Evolutionary conservation across 495 filamentous ascomycete species (phyloP).

Genomic region (Aspergillus ellipticus): DNA sequence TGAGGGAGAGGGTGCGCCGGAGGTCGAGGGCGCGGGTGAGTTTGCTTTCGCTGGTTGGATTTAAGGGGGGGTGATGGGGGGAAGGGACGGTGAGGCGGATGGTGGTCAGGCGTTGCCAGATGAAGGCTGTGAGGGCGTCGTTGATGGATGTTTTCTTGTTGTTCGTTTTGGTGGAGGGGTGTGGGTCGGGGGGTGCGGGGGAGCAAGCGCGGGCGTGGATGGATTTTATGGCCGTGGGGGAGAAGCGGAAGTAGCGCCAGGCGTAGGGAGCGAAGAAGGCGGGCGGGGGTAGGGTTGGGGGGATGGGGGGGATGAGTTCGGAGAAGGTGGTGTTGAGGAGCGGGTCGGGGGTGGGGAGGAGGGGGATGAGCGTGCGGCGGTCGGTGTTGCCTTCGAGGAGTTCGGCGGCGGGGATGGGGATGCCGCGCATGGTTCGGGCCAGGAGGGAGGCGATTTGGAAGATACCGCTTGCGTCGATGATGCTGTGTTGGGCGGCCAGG

Average conservation of each 20-base stretch:
- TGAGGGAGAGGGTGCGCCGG: constrained; percentile 28
- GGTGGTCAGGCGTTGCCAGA: constrained; percentile 35
- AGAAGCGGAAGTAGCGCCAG: constrained; percentile 26
- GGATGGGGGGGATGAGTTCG: constrained; percentile 14
- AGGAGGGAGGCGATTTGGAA: constrained; percentile 33
- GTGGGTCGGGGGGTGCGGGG: constrained; percentile 2
- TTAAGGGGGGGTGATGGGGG: not conserved
- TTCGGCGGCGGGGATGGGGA: constrained; percentile 15
- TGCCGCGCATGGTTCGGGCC: constrained; percentile 22
- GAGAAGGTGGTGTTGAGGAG: constrained; percentile 31
- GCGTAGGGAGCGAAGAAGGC: constrained; percentile 7
- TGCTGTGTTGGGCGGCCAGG: constrained; percentile 39
- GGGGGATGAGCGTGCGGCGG: constrained; percentile 25
- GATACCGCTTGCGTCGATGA: constrained; percentile 36
- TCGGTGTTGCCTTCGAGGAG: constrained; percentile 33
- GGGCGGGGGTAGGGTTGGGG: not conserved
- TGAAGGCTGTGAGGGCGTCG: constrained; percentile 50
- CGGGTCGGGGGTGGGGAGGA: constrained; percentile 25
- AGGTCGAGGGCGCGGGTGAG: constrained; percentile 38
- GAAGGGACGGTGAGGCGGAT: constrained; percentile 12
- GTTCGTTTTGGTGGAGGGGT: not conserved
- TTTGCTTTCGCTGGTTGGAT: constrained; percentile 15
- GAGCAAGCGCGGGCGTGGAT: constrained; percentile 20
- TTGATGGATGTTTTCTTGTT: constrained; percentile 37
- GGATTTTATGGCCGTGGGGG: constrained; percentile 6